A percentile compares a stretch with the other conserved stretches of the same genome.
Conservation (phyloP, 345 rosid species). For the Punica granatum region DNA sequence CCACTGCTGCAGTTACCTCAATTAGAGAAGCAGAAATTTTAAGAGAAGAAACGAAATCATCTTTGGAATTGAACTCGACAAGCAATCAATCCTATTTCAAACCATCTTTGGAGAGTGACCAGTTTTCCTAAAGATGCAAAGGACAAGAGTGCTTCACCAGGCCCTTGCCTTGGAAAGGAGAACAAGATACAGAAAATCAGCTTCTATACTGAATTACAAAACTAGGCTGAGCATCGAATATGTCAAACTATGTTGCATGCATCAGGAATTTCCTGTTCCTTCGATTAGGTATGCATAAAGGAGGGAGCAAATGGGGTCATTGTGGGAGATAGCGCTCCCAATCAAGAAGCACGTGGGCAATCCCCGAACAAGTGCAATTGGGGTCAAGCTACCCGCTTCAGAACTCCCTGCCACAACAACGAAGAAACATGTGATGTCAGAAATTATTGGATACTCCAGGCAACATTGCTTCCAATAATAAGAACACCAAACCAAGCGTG, state of each 20-base stretch:
- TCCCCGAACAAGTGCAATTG: not conserved
- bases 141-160: not conserved
- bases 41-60: not conserved
- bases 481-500: not conserved
- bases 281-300: not conserved
- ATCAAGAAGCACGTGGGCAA: not conserved
- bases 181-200: constrained; percentile 5
- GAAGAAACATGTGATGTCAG: not conserved
- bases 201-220: constrained; percentile 1
- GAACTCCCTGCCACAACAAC: not conserved
- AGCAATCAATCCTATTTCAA: not conserved
- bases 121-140: not conserved
- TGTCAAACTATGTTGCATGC: not conserved
- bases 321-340: not conserved
- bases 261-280: not conserved
- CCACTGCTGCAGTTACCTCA: too few species aligned
- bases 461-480: not conserved
- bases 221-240: not conserved
- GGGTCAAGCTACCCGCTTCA: not conserved
- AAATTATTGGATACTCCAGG: not conserved
- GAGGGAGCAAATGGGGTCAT: not conserved
- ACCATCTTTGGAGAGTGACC: not conserved
- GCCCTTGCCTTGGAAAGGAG: not conserved
- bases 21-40: not conserved
- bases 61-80: not conserved